Evolutionary conservation across 352 stramenopile species (phyloP).

Genomic region (Vaucheria bursata): DNA sequence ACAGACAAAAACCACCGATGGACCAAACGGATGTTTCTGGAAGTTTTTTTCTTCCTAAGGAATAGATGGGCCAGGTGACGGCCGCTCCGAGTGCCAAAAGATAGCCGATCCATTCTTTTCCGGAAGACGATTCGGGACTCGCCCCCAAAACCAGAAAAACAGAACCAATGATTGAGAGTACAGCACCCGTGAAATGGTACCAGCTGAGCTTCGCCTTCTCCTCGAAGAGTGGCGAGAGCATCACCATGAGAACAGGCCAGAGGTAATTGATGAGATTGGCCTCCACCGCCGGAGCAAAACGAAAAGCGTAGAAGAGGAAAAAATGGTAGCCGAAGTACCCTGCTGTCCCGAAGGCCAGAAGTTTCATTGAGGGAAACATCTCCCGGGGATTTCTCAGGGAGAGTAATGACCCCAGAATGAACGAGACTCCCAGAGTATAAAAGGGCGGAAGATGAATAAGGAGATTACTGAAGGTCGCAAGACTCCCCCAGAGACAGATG

Average conservation of each 20-base stretch:
- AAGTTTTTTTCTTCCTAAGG: not conserved
- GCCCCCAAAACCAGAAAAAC: not conserved
- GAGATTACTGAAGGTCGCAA: not conserved
- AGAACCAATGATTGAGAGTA: not conserved
- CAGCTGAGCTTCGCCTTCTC: not conserved
- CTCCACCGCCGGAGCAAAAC: not conserved
- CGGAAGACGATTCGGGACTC: not conserved
- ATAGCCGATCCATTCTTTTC: not conserved
- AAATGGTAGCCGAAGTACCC: not conserved
- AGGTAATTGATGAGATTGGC: not conserved
- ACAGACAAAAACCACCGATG: not conserved
- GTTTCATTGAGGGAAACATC: not conserved
- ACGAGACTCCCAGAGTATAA: not conserved
- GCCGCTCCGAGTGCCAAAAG: not conserved
- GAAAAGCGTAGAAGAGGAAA: not conserved
- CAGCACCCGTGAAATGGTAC: not conserved
- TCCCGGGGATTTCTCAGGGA: not conserved
- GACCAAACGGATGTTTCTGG: not conserved
- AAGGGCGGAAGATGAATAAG: not conserved
- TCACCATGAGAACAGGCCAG: not conserved
- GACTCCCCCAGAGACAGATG: not conserved
- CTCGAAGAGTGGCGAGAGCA: not conserved
- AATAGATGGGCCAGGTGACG: not conserved
- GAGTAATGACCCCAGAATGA: not conserved
- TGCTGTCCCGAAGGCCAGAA: not conserved